Evolutionary conservation across 768 basidiomycete species (phyloP).

Genomic region (Hydnomerulius pinastri): DNA sequence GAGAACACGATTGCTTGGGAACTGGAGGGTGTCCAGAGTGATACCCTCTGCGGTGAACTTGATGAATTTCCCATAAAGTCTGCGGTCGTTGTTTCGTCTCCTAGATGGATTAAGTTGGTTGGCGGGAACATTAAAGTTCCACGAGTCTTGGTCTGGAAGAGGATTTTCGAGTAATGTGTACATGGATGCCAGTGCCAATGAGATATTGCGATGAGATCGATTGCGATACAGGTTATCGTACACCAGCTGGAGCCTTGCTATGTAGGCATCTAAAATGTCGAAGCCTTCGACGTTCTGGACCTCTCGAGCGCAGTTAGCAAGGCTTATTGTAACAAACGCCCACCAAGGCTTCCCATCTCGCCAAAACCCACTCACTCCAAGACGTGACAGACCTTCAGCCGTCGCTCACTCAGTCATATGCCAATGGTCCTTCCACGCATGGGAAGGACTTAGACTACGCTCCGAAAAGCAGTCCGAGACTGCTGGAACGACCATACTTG

Average conservation of each 20-base stretch:
- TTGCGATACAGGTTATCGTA: not conserved
- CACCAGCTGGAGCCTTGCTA: not conserved
- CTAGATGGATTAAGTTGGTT: slow-evolving; percentile 28
- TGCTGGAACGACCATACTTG: too few species aligned
- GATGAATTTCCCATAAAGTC: slow-evolving; percentile 48
- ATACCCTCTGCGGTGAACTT: slow-evolving; percentile 52
- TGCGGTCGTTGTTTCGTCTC: slow-evolving; percentile 24
- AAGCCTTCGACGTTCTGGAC: slow-evolving; percentile 1
- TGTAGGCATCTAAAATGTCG: not conserved
- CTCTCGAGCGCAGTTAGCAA: slow-evolving; percentile 14
- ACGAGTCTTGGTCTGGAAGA: slow-evolving; percentile 49
- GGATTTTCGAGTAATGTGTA: slow-evolving; percentile 41
- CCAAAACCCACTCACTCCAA: slow-evolving; percentile 2
- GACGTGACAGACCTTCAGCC: not conserved
- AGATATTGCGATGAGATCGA: not conserved
- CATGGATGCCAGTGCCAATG: slow-evolving; percentile 16
- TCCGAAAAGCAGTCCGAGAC: slow-evolving; percentile 55
- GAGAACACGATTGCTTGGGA: slow-evolving; percentile 61
- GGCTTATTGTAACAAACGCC: slow-evolving; percentile 9
- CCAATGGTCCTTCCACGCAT: slow-evolving; percentile 57
- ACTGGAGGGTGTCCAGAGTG: slow-evolving; percentile 47
- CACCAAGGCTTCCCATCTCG: slow-evolving; percentile 19
- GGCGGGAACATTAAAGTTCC: slow-evolving; percentile 47
- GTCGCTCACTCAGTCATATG: slow-evolving; percentile 24
- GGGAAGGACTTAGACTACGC: slow-evolving; percentile 64